Base-by-base conservation (phyloP, 164 flowering plant genomes). In the Magnolia sinica region DNA sequence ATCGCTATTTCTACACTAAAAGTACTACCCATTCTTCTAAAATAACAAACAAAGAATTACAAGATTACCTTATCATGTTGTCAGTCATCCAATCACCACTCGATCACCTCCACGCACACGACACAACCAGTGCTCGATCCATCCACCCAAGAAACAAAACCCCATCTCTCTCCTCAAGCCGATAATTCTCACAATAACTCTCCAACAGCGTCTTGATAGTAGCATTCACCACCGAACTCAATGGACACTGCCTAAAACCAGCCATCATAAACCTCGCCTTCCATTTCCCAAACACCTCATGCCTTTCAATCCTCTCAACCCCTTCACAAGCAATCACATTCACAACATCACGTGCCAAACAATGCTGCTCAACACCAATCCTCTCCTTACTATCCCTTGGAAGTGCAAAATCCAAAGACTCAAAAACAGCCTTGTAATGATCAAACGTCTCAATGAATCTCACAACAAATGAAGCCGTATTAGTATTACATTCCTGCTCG, bases 321-420 rank as follows among this genome's bases (percentile, higher is more conserved):
- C 94, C 97, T 59, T 91, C 95, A 68, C 97, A 91, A 10, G 97
- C 97, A 80, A 92, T 81, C 1, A 91, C 75, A 82, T 92, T 92
- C 50, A 92, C 97, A 23, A 92, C 77, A 1, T 91, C 95, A 11
- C 94, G 84, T 1, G 95, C 95, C 71, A 92, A 76, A 77, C 95
- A 92, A 72, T 92, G 95, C 83, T 92, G 95, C 81, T 92, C 97
- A 0, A 89, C 89, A 70, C 79, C 88, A 73, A 91, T 89, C 37
- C 97, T 80, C 67, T 89, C 89, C 86, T 85, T 88, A 83, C 84
- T 79, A 1, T 90, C 89, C 78, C 95, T 86, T 14, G 94, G 86
- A n/a, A 91, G 81, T 52, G 82, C 78, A 23, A 83, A 89, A 58
- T 91, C 92, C 24, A 92, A 85, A 0, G 97, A 92, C 64, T 92